A percentile compares a stretch with the other conserved stretches of the same genome.
Conservation (phyloP, 2,329 filamentous ascomycete species). For the Aspergillus novofumigatus region DNA sequence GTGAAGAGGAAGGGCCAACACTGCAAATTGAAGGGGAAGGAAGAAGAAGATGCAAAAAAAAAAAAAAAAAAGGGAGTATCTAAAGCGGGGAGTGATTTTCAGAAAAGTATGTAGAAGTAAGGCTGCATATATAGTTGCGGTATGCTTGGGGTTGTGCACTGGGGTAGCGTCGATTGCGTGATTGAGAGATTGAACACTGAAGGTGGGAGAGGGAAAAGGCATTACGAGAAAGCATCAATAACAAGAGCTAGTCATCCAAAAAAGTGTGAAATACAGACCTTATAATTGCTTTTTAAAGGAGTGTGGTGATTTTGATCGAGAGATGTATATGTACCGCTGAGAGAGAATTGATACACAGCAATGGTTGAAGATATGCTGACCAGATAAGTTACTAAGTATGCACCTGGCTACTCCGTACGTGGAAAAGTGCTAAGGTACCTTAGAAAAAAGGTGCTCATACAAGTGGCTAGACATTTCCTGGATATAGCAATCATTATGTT, state of each 20-base stretch:
- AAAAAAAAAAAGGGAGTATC: neutral
- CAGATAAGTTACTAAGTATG: too few species aligned
- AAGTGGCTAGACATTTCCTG: too few species aligned
- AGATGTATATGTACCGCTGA: too few species aligned
- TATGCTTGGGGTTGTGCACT: neutral
- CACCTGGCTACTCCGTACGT: neutral
- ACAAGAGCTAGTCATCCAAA: neutral
- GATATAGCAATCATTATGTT: too few species aligned
- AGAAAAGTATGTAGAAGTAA: neutral
- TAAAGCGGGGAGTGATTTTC: neutral
- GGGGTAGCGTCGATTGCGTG: constrained; percentile 11
- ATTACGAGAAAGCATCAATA: neutral
- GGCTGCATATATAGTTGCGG: neutral
- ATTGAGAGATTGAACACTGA: constrained; percentile 3
- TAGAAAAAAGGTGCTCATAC: neutral
- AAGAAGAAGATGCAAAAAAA: neutral
- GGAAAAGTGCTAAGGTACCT: neutral
- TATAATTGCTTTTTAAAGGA: neutral
- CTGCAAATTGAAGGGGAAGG: neutral
- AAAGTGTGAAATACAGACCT: neutral
- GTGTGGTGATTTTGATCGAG: neutral
- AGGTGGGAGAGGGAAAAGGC: neutral
- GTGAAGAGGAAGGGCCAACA: neutral
- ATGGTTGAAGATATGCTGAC: too few species aligned
- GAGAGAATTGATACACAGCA: too few species aligned